phyloP scores from a whole-genome alignment of 78 protist genomes.

The Diacronema lutheri region DNA sequence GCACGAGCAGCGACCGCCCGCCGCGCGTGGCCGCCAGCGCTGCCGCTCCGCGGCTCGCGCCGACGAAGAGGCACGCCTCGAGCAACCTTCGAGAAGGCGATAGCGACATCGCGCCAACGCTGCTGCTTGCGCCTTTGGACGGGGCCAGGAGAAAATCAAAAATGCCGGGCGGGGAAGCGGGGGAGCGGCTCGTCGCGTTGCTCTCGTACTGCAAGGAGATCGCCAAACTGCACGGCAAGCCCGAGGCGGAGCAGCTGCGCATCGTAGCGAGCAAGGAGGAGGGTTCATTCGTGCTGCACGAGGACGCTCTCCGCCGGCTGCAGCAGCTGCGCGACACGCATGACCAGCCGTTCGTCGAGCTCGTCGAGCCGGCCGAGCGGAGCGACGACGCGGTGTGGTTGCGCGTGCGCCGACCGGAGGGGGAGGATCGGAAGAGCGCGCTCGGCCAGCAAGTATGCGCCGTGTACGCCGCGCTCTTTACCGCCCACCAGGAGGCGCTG shows the following conservation, averaged over 20 bases:
- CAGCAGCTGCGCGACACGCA: neutral
- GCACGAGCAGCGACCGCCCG: neutral
- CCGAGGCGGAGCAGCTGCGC: neutral
- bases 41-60: neutral
- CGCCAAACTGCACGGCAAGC: neutral
- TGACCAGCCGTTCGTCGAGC: neutral
- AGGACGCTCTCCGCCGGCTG: neutral
- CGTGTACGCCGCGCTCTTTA: neutral
- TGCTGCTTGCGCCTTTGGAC: neutral
- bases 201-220: neutral
- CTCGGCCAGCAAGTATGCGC: neutral
- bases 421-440: neutral
- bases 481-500: constrained; percentile 21
- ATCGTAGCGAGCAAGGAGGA: neutral
- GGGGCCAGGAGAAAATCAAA: neutral
- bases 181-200: neutral
- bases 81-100: neutral
- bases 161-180: neutral
- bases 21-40: no score
- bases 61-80: neutral
- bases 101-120: neutral
- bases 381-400: neutral
- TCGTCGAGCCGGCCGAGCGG: neutral
- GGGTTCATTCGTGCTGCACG: neutral
- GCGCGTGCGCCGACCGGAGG: neutral